Evolutionary conservation across 169 alveolate genomes (phyloP), one percentile per base, ranked within the genome.

Genomic region (Plasmodium adleri): DNA sequence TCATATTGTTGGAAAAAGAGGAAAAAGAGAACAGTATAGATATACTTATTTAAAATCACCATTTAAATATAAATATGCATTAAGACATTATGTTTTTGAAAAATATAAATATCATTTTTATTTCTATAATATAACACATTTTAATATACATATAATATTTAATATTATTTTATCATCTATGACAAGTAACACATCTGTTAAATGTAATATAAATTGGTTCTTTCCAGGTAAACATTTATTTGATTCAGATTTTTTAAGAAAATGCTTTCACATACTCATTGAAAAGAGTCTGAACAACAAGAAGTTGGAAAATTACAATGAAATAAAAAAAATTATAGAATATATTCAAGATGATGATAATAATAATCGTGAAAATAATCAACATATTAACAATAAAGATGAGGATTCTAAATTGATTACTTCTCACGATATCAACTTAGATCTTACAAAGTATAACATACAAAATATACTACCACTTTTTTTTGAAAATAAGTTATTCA

Each of bases 11-110:
- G 89, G 75, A 1, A 64, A 15, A 49, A 76, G 89, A 28, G 89
- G 89, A n/a, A 76, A 62, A 64, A 88, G 96, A 22, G 92, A 93
- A 43, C 95, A 94, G 43, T 93, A 93, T 90, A 66, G 96, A 58
- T 94, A 92, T 52, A 93, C 96, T 12, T 93, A 93, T 39, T 74
- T 93, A 20, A 93, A 93, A 58, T 93, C 96, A 12, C 88, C 94
- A 2, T 93, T 93, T 54, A 93, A 93, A 91, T 94, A 93, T 71
- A 73, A 94, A 72, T 89, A 92, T 88, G 96, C 96, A 32, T 92
- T 93, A 15, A 73, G 96, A 17, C 96, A 93, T 72, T 93, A 93
- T 71, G 96, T 93, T 52, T 93, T 93, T 85, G 96, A 93, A 74
- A 94, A 87, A 39, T 93, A 93, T 68, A 92, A 88, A 72, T 90